These are phyloP conservation scores for Lipomyces starkeyi DNA, from an alignment of 805 yeast genomes.

Conservation along the genomic window DNA sequence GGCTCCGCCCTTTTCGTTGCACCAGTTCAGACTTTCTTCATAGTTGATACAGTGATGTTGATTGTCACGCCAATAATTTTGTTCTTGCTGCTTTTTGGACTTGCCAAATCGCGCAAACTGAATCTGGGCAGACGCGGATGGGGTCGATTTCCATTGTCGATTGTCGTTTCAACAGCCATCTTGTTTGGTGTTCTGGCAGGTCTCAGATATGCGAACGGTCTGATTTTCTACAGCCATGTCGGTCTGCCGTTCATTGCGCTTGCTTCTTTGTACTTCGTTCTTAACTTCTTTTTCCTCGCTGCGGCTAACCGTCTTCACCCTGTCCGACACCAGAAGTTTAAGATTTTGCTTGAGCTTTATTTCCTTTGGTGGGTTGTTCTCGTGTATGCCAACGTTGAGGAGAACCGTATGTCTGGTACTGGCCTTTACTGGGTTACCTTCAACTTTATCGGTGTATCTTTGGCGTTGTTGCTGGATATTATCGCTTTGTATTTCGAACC, in stretches of 20 bases:
- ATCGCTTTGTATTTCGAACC: slow-evolving; percentile 36
- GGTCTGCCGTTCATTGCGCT: slow-evolving; percentile 57
- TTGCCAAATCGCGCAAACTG: slow-evolving; percentile 36
- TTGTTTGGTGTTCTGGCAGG: slow-evolving; percentile 50
- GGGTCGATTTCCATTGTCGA: slow-evolving; percentile 66
- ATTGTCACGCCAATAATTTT: slow-evolving; percentile 61
- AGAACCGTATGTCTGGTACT: slow-evolving; percentile 55
- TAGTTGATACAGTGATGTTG: slow-evolving; percentile 60
- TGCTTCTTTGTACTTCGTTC: slow-evolving; percentile 55
- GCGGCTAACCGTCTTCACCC: slow-evolving; percentile 52
- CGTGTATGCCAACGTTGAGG: slow-evolving; percentile 57
- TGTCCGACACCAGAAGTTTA: slow-evolving; percentile 64
- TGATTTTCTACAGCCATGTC: slow-evolving; percentile 58
- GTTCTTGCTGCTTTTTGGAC: slow-evolving; percentile 51
- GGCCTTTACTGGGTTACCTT: slow-evolving; percentile 54
- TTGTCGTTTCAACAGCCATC: slow-evolving; percentile 53
- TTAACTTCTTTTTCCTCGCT: slow-evolving; percentile 64
- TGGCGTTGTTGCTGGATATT: slow-evolving; percentile 36
- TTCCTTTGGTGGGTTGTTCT: slow-evolving; percentile 63
- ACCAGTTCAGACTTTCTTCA: slow-evolving; percentile 48
- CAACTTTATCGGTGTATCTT: slow-evolving; percentile 37
- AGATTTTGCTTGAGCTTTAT: slow-evolving; percentile 60
- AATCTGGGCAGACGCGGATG: slow-evolving; percentile 51
- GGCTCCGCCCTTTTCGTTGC: slow-evolving; percentile 37
- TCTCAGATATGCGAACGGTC: slow-evolving; percentile 54